A percentile compares a stretch with the other conserved stretches of the same genome.
phyloP scores from a whole-genome alignment of 2,329 filamentous ascomycete species.

The Triangularia setosa region DNA sequence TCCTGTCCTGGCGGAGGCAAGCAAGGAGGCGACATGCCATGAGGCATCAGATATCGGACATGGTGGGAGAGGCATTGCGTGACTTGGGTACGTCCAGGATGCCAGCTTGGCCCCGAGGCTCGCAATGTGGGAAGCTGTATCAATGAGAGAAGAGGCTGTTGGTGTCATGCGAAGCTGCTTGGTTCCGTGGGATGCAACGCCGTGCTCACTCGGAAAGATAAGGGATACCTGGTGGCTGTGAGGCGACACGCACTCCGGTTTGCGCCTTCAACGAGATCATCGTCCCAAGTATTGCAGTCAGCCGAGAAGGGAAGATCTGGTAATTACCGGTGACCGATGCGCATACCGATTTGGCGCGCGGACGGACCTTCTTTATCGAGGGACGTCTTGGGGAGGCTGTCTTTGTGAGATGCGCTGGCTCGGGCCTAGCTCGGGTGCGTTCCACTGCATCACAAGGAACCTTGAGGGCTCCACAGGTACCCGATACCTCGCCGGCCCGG shows the following conservation, averaged over 20 bases:
- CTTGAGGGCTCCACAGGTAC: slow-evolving; percentile 7
- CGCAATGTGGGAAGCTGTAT: neutral
- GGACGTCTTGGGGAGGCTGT: neutral
- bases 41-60: neutral
- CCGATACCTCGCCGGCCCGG: slow-evolving; percentile 2
- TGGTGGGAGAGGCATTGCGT: neutral
- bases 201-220: neutral
- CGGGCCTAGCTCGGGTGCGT: neutral
- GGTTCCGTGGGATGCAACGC: neutral
- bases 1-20: neutral
- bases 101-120: neutral
- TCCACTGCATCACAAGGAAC: slow-evolving; percentile 6
- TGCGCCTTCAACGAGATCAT: neutral
- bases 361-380: neutral
- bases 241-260: too few species aligned
- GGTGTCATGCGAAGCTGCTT: neutral
- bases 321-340: neutral
- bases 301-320: neutral
- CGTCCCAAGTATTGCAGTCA: neutral
- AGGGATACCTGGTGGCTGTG: too few species aligned
- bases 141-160: neutral
- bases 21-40: neutral
- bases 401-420: slow-evolving; percentile 4
- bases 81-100: neutral
- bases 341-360: neutral